These are phyloP conservation scores for Neoarthrinium moseri DNA, from an alignment of 2,329 filamentous ascomycete species.

Conservation along the genomic window DNA sequence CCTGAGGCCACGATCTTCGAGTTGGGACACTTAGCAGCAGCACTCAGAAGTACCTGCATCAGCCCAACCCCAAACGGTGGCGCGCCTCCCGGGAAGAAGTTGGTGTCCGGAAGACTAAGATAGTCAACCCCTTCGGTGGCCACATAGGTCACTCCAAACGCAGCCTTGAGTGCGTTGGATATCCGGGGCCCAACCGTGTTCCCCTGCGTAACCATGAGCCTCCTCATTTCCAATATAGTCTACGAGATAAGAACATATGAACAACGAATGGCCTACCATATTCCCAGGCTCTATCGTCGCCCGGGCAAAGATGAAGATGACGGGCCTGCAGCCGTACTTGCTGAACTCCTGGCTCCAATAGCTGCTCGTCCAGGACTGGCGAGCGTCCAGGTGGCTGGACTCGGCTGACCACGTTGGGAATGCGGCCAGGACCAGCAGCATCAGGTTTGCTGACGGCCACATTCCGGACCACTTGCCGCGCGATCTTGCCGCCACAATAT, in stretches of 20 bases:
- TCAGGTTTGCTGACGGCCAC: too few species aligned
- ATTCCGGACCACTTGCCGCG: too few species aligned
- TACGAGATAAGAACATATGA: background rate
- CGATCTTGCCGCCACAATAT: too few species aligned
- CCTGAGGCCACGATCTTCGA: slow-evolving; percentile 32
- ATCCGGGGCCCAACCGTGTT: slow-evolving; percentile 12
- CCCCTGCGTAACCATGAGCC: background rate
- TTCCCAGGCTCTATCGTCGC: background rate
- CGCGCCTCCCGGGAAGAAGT: slow-evolving; percentile 24
- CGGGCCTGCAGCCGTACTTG: background rate
- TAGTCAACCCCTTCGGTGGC: slow-evolving; percentile 23
- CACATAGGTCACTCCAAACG: slow-evolving; percentile 13
- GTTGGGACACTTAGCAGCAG: background rate
- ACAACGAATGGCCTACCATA: background rate
- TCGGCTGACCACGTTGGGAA: too few species aligned
- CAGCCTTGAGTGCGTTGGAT: slow-evolving; percentile 15
- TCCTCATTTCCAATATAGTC: background rate
- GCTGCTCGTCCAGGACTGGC: too few species aligned
- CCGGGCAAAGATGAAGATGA: background rate
- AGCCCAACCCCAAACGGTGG: slow-evolving; percentile 9
- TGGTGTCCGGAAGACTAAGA: slow-evolving; percentile 23
- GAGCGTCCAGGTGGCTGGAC: too few species aligned
- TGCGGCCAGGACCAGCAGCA: too few species aligned
- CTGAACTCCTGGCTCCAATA: too few species aligned
- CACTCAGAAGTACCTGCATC: background rate